Conservation (phyloP, 768 basidiomycete genomes). For the Tylopilus plumbeoviolaceoides region DNA sequence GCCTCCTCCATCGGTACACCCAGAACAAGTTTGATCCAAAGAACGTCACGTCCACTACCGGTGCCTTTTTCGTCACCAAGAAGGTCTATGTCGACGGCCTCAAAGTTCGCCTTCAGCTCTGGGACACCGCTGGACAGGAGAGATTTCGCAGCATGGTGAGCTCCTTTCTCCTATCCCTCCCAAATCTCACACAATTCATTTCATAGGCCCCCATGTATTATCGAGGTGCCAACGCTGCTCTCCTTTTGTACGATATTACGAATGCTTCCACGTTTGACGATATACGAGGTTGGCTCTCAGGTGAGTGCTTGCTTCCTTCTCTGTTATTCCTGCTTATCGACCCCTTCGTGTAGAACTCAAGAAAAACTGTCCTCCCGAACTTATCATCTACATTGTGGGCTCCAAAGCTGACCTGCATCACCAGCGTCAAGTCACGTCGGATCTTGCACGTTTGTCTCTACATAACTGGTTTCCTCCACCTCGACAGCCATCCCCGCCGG, state of each 20-base stretch:
- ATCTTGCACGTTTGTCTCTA: slow-evolving; percentile 77
- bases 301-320: slow-evolving; percentile 36
- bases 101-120: slow-evolving; percentile 82
- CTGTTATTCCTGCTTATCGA: background rate
- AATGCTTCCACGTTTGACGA: slow-evolving; percentile 86
- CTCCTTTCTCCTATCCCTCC: slow-evolving; percentile 4
- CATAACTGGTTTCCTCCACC: slow-evolving; percentile 89
- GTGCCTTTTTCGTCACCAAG: slow-evolving; percentile 92
- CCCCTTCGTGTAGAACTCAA: slow-evolving; percentile 59
- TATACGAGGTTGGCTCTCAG: slow-evolving; percentile 88
- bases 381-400: slow-evolving; percentile 94
- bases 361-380: slow-evolving; percentile 83
- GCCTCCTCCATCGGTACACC: slow-evolving; percentile 85
- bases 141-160: slow-evolving; percentile 85
- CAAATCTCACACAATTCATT: slow-evolving; percentile 7
- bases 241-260: slow-evolving; percentile 94
- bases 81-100: slow-evolving; percentile 82
- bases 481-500: slow-evolving; percentile 59
- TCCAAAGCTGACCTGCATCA: slow-evolving; percentile 80
- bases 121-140: slow-evolving; percentile 95
- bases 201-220: slow-evolving; percentile 92
- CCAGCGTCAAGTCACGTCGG: slow-evolving; percentile 73
- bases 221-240: slow-evolving; percentile 91
- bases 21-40: slow-evolving; percentile 87
- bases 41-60: slow-evolving; percentile 86